Evolutionary conservation across 169 alveolate species (phyloP).

Genomic region (Theileria luwenshuni): DNA sequence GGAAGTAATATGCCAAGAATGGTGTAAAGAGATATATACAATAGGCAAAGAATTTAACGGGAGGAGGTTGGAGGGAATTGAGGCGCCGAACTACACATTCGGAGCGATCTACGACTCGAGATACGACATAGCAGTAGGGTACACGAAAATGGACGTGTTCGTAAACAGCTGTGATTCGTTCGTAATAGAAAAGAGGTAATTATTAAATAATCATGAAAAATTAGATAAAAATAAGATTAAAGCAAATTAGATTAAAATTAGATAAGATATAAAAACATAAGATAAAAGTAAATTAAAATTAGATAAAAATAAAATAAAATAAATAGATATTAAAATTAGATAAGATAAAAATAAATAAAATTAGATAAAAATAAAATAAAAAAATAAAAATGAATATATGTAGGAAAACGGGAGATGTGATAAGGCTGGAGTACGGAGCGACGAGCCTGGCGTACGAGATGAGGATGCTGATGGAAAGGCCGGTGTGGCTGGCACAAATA

Average conservation of each 20-base stretch:
- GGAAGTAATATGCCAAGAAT: neutral
- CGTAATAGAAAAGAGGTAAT: neutral
- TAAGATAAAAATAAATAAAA: too few species aligned
- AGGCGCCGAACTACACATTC: neutral
- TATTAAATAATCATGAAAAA: neutral
- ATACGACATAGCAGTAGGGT: neutral
- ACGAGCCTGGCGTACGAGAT: neutral
- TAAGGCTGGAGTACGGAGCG: neutral
- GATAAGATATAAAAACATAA: too few species aligned
- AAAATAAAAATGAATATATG: too few species aligned
- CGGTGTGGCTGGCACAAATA: neutral
- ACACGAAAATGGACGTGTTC: neutral
- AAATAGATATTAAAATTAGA: too few species aligned
- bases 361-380: too few species aligned
- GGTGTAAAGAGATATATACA: neutral
- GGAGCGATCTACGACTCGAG: slow-evolving; percentile 6
- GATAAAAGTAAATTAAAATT: too few species aligned
- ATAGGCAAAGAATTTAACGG: neutral
- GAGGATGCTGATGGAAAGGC: neutral
- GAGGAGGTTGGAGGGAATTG: neutral
- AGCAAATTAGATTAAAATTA: too few species aligned
- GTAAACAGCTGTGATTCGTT: neutral
- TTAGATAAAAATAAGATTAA: too few species aligned
- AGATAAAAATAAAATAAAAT: too few species aligned
- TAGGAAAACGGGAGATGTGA: too few species aligned